These are phyloP conservation scores for Thyridium curvatum DNA, from an alignment of 2,329 filamentous ascomycete species.

Conservation along the genomic window DNA sequence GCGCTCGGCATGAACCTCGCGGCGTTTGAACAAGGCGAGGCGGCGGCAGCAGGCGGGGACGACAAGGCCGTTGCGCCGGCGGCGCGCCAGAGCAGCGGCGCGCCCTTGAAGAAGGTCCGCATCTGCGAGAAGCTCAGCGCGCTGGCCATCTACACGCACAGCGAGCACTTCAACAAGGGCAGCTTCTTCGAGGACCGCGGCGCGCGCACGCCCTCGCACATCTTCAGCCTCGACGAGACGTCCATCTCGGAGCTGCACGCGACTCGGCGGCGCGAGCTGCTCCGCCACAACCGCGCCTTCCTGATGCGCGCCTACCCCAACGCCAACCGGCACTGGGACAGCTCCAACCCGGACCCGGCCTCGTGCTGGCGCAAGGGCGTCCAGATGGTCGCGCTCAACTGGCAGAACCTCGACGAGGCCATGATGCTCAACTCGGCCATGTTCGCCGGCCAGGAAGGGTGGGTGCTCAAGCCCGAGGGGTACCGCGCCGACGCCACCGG, in stretches of 20 bases:
- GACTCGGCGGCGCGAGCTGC: slow-evolving; percentile 68
- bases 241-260: slow-evolving; percentile 54
- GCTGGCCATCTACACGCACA: slow-evolving; percentile 81
- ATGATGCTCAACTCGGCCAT: slow-evolving; percentile 98
- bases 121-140: slow-evolving; percentile 68
- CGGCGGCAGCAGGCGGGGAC: slow-evolving; percentile 30
- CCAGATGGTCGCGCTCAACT: slow-evolving; percentile 44
- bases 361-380: slow-evolving; percentile 90
- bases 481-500: slow-evolving; percentile 52
- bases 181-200: slow-evolving; percentile 61
- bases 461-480: slow-evolving; percentile 75
- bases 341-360: slow-evolving; percentile 91
- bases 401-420: slow-evolving; percentile 89
- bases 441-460: slow-evolving; percentile 82
- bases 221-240: slow-evolving; percentile 86
- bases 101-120: slow-evolving; percentile 39
- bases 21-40: slow-evolving; percentile 27
- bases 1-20: slow-evolving; percentile 24
- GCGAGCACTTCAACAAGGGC: slow-evolving; percentile 66
- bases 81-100: slow-evolving; percentile 9
- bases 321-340: slow-evolving; percentile 63
- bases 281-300: slow-evolving; percentile 79
- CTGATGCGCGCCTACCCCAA: slow-evolving; percentile 92
- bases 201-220: slow-evolving; percentile 54
- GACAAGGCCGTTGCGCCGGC: slow-evolving; percentile 24